Evolutionary conservation across 2,329 filamentous ascomycete species (phyloP), one percentile per base, ranked within the genome.

Genomic region (Epicoccum sorghinum): DNA sequence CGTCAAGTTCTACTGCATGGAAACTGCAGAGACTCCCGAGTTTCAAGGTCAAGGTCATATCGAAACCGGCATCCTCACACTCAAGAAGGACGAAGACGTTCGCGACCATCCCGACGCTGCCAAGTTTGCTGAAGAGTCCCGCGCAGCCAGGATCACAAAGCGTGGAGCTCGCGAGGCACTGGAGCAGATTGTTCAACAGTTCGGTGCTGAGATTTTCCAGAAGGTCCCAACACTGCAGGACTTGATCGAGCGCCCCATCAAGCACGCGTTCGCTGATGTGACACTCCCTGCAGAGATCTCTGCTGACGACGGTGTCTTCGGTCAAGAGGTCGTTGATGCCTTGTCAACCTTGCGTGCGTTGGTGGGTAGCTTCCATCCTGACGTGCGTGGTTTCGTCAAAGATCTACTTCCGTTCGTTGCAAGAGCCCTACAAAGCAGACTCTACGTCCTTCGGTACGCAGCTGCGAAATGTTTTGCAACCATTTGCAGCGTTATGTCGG

Each of bases 401-500:
- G 82, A 88, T 45, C 84, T 97, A 65, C 84, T 97, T 73, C 92
- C 93, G 7, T 81, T 93, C 33, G 86, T 99, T 47, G 90, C 92
- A 64, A 93, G 89, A 74, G 93, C 91, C 4, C 81, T 99, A 38
- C 91, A 93, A 65, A 96, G 91, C 18, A 86, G 89, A 64, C 82
- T 98, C 12, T 96, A 95, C 2, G 91, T 99, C 2, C 91, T 99
- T 71, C 86, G 95, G 35, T 99, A 99, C 75, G 95, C 93, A 77
- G 95, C 95, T 23, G 95, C 95, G 0, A 99, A 99, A 74, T 98
- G 95, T 71, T 86, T 99, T 72, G 96, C 95, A 7, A 99, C 95
- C 1, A 89, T 98, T 39, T 99, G 96, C 81, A 99, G 93, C 71
- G 89, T 98, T 62, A 96, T 99, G 64, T 91, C 91, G 0, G 89